Percentiles rank a stretch among this genome's conserved stretches.
Evolutionary conservation across 2,329 filamentous ascomycete genomes (phyloP).

Genomic region (Diaporthe vaccinii): DNA sequence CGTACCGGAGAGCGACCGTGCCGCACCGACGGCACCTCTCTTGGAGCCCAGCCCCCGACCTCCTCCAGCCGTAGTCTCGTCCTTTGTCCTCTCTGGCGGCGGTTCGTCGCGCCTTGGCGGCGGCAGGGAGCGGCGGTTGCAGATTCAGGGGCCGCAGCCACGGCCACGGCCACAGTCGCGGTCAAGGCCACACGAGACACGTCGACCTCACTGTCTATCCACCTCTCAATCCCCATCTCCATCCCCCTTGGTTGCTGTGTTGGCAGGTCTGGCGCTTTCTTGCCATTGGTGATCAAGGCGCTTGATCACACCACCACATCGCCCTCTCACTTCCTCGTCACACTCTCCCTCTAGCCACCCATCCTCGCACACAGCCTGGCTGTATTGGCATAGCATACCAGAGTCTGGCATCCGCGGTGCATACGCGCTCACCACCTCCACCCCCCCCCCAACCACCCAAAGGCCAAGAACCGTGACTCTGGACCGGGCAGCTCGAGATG

Average conservation of each 20-base stretch:
- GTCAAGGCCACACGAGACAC: neutral
- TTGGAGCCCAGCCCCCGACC: neutral
- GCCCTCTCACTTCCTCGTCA: neutral
- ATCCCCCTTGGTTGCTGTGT: neutral
- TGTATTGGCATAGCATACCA: neutral
- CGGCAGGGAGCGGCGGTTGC: conserved; percentile 1
- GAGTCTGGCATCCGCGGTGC: neutral
- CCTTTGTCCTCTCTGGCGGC: neutral
- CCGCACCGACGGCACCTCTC: neutral
- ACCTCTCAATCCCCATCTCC: neutral
- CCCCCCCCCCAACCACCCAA: neutral
- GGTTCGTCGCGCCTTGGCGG: conserved; percentile 10
- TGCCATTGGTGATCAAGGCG: neutral
- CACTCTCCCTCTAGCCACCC: neutral
- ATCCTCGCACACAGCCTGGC: neutral
- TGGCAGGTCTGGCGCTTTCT: neutral
- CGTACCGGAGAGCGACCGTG: neutral
- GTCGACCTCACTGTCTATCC: neutral
- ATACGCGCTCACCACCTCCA: neutral
- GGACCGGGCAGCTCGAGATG: conserved; percentile 21
- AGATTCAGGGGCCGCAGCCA: neutral
- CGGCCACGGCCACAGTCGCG: neutral
- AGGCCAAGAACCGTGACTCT: neutral
- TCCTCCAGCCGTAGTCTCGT: neutral
- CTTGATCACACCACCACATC: neutral